phyloP scores from a whole-genome alignment of 2,329 filamentous ascomycete genomes.

The Sporothrix pallida region DNA sequence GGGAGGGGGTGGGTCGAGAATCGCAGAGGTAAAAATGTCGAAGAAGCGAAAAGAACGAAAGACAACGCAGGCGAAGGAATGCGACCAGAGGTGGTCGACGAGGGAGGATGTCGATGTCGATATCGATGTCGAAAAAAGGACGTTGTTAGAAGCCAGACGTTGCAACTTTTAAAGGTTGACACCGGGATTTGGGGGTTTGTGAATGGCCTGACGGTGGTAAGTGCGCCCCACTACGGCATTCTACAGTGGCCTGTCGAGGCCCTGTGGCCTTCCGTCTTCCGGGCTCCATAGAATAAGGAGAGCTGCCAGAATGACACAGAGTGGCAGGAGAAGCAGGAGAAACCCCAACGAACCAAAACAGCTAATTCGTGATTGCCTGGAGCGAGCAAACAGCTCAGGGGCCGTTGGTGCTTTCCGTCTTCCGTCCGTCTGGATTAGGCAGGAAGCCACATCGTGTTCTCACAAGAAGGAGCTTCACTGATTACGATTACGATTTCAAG shows the following conservation, averaged over 20 bases:
- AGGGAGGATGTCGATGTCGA: background rate
- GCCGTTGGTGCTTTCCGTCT: background rate
- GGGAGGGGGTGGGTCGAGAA: background rate
- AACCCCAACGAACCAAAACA: background rate
- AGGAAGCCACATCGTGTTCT: slow-evolving; percentile 19
- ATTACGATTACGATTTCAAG: no score
- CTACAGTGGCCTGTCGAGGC: slow-evolving; percentile 23
- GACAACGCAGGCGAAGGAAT: background rate
- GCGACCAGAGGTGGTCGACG: background rate
- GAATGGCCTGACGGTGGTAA: slow-evolving; percentile 22
- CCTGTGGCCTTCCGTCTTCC: slow-evolving; percentile 18
- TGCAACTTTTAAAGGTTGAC: slow-evolving; percentile 10
- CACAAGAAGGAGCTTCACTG: no score
- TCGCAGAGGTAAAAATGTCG: background rate
- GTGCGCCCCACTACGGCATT: slow-evolving; percentile 24
- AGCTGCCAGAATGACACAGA: no score
- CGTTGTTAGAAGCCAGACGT: background rate
- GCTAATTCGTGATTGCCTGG: no score
- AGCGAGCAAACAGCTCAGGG: no score
- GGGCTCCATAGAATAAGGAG: background rate
- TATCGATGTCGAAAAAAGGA: background rate
- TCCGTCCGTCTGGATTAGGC: background rate
- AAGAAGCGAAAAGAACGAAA: background rate
- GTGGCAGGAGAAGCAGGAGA: no score
- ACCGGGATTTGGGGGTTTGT: slow-evolving; percentile 16